phyloP scores from a whole-genome alignment of 139 green algal genomes.

The Chlamydomonas sp. region DNA sequence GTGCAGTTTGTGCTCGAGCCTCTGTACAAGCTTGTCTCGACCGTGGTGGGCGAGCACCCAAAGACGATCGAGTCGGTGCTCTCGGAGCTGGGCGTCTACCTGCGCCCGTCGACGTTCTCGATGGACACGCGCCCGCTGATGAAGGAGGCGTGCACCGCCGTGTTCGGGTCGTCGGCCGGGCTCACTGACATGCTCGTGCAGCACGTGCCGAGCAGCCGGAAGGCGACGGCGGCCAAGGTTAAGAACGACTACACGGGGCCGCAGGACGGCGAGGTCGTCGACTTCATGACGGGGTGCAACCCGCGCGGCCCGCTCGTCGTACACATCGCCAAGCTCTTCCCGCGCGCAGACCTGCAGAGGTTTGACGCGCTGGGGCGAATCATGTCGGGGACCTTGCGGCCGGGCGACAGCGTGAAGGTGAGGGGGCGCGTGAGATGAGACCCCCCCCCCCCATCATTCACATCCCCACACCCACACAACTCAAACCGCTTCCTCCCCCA shows the following conservation, averaged over 20 bases:
- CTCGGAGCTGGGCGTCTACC: conserved; percentile 73
- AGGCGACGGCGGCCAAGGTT: conserved; percentile 67
- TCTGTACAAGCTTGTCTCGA: conserved; percentile 89
- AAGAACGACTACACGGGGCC: conserved; percentile 68
- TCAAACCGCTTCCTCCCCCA: no score
- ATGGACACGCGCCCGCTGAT: conserved; percentile 89
- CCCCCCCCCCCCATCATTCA: no score
- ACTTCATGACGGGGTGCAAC: conserved; percentile 72
- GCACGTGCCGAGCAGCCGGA: conserved; percentile 69
- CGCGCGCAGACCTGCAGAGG: conserved; percentile 59
- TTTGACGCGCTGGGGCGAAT: conserved; percentile 93
- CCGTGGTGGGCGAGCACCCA: conserved; percentile 40
- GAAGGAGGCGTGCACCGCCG: conserved; percentile 53
- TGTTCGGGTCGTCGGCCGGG: conserved; percentile 72
- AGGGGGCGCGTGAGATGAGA: no score
- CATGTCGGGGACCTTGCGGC: conserved; percentile 78
- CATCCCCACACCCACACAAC: no score
- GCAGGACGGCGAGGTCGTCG: conserved; percentile 43
- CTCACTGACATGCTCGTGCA: conserved; percentile 88
- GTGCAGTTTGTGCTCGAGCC: conserved; percentile 95
- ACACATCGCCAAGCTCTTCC: conserved; percentile 93
- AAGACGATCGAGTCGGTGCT: conserved; percentile 49
- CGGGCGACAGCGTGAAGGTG: conserved; percentile 75
- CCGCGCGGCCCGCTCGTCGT: conserved; percentile 77
- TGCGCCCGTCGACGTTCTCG: conserved; percentile 62